phyloP scores from a whole-genome alignment of 176 grass and related monocot species.

The Thalia dealbata region DNA sequence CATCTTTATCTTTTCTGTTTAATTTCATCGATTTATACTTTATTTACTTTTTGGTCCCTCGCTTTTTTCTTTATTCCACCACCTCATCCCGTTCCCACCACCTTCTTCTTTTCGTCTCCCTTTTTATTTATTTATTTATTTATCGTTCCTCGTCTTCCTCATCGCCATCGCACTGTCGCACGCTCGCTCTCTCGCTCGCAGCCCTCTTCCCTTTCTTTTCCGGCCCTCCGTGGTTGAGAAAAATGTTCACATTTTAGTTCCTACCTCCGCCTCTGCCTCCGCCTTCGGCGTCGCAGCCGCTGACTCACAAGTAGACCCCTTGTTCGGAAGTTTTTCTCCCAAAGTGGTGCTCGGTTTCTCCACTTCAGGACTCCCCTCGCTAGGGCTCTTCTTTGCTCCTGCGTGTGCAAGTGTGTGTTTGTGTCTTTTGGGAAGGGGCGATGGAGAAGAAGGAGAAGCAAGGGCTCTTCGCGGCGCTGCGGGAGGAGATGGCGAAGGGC shows the following conservation, averaged over 20 bases:
- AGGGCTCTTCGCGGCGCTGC: not conserved
- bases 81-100: not conserved
- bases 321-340: not conserved
- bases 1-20: too few relatives aligned
- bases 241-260: not conserved
- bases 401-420: too few relatives aligned
- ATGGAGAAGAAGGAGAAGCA: not conserved
- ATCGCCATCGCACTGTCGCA: not conserved
- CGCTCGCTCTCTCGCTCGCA: not conserved
- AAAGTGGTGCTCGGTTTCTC: not conserved
- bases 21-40: too few relatives aligned
- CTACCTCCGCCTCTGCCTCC: not conserved
- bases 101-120: not conserved
- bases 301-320: not conserved
- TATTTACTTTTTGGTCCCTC: not conserved
- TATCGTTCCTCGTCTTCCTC: not conserved
- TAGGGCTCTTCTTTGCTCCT: not conserved
- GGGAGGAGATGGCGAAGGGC: not conserved
- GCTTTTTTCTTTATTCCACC: not conserved
- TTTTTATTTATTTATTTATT: too few relatives aligned
- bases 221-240: not conserved
- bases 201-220: not conserved
- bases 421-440: not conserved
- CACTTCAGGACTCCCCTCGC: not conserved
- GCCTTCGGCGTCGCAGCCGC: too few relatives aligned